Base-by-base conservation (phyloP, 495 filamentous ascomycete genomes). In the Podospora australis region DNA sequence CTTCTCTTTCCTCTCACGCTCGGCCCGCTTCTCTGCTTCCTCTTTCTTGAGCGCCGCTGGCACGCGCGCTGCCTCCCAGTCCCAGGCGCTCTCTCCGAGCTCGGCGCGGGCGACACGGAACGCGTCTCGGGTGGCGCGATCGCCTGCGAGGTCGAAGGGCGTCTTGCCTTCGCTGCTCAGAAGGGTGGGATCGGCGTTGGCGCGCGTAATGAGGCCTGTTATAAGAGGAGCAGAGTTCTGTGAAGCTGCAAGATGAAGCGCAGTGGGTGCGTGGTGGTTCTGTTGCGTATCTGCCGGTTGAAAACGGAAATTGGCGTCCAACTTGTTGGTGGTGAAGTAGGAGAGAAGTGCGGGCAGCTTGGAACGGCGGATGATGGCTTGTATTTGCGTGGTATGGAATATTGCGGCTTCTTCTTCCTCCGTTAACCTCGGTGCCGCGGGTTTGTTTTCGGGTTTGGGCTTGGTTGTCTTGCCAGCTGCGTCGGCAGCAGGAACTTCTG, bases 31-130 rank as follows among this genome's bases (percentile, higher is more conserved):
- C 4, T 87, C 86, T 0, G 78, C 83, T 39, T 95, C 87, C 4
- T 71, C 64, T 52, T 77, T 81, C 4, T 78, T 81, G 6, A 98
- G 62, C 0, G 83, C 69, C 0, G 79, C 58, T 1, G 91, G 89
- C 0, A 97, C 79, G 16, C 74, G 72, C 2, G 88, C 84, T 1
- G 63, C 68, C 2, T 82, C 75, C 94, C 94, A 98, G 62, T 89
- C 76, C 86, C 86, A 96, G 4, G 60, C 64, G 0, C 56, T 54
- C 58, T 92, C 90, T 2, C 90, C 90, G 1, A 96, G 71, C 57
- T 91, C 84, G 38, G 76, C 72, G 7, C 92, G 82, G 1, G 90
- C 88, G 19, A 96, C 75, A 3, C 94, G 85, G 71, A 98, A 98
- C 4, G 89, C 87, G 57, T 97, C 91, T 1, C 92, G 79, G 0